Base-by-base conservation (phyloP, 1,139 yeast species). In the Candida labiduridarum region DNA sequence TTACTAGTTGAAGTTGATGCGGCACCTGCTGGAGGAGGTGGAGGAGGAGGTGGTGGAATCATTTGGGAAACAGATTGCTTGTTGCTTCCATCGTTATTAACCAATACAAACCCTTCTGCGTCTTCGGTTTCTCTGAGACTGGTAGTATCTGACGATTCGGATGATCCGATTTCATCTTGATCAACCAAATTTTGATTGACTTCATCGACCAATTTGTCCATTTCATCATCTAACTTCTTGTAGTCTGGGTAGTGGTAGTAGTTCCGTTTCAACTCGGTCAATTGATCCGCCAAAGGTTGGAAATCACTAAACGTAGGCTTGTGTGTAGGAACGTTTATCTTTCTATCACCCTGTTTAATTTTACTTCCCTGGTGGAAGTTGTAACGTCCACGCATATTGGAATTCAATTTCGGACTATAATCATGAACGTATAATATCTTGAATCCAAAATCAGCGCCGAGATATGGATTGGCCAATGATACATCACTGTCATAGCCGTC, bases 401-500 rank as follows among this genome's bases (percentile, higher is more conserved):
- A 47, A 41, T 46, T 35, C n/a, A 43, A 31, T 27, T 51, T 51
- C 41, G 51, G 46, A 18, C 47, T 46, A 41, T 49, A 36, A 45
- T 65, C 66, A 39, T 62, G 63, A 35, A 56, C 61, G 47, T 58
- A 49, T 56, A 78, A 82, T 11, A 85, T 69, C 6, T 72, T 69
- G 58, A 84, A 86, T 0, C 79, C 83, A 59, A 71, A 72, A 47
- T 78, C 74, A 3, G 78, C 82, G 19, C 79, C 70, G 12, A 78
- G 62, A 46, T 72, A 74, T 0, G 86, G 85, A 50, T 79, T 74
- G 0, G 85, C 85, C 31, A 77, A 59, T 0, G 85, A 80, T 1
- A 80, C 66, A 53, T 76, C 80, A 0, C 83, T 78, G 33, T 72
- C 74, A 52, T 72, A 72, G 1, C 72, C 82, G 22, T 59, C 63